Base-by-base conservation (phyloP, 257 asterid species). In the Leptodermis oblonga region DNA sequence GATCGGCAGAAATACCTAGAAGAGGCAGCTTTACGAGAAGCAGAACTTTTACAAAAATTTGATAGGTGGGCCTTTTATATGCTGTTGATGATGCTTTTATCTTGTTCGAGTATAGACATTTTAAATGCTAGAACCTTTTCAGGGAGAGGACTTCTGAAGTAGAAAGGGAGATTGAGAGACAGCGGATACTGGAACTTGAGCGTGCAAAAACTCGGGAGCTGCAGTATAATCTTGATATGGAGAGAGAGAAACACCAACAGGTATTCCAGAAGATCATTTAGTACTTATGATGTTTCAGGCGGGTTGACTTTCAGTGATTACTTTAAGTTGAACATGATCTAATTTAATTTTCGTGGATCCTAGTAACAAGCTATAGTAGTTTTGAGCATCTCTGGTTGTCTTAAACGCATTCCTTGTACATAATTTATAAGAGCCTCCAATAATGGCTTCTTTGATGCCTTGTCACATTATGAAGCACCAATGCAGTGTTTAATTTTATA, bases 181-280 rank as follows among this genome's bases (percentile, higher is more conserved):
- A 88, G 82, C 84, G 80, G 70, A 46, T 84, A 62, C 83, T 93
- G 83, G 99, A 88, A 77, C 84, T 83, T 72, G 99, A 93, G 79
- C 95, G 91, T 63, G 87, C 92, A 55, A 93, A 87, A 86, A 88
- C 99, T 58, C 82, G 92, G 79, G 96, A 93, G 77, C 86, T 93
- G 82, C 86, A 82, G 82, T 94, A 87, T 86, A 87, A 78, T 82
- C 95, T 93, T 82, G 99, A 93, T 46, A 79, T 93, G 78, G 99
- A 93, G 92, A 93, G 85, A 81, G 99, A 93, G 79, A 93, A 81
- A 88, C 96, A 84, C 77, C 79, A 89, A 49, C 99, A 93, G 96
- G 99, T 81, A 88, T 78, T 88, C 34, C 70, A 25, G 68, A 65
- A 63, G 71, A 39, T 71, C 68, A 58, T 78, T 49, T 36, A 4